Evolutionary conservation across 805 yeast species (phyloP).

Genomic region (Blastobotrys mokoenaii): DNA sequence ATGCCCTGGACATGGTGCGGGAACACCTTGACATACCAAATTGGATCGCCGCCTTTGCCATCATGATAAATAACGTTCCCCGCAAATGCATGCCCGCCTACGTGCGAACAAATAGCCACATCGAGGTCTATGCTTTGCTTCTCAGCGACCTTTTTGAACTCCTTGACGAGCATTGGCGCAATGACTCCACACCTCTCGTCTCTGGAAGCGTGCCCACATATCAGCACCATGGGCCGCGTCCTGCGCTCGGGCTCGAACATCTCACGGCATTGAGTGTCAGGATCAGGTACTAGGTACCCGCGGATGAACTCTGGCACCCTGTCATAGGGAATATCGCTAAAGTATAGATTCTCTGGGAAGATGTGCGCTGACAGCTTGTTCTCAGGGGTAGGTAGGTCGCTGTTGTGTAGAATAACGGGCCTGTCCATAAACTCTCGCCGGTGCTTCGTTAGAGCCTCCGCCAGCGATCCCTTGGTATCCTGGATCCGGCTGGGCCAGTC

Average conservation of each 20-base stretch:
- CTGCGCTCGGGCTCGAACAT: slow-evolving; percentile 30
- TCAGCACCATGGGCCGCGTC: slow-evolving; percentile 33
- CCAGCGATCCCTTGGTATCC: neutral
- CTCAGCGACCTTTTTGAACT: slow-evolving; percentile 38
- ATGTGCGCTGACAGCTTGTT: slow-evolving; percentile 31
- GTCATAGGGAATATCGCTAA: slow-evolving; percentile 15
- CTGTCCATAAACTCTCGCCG: neutral
- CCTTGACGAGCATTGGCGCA: slow-evolving; percentile 50
- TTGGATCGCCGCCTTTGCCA: slow-evolving; percentile 8
- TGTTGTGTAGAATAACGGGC: slow-evolving; percentile 5
- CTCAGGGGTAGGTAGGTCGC: slow-evolving; percentile 4
- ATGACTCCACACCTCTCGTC: slow-evolving; percentile 60
- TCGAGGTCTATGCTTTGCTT: slow-evolving; percentile 28
- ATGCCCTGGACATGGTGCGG: slow-evolving; percentile 63
- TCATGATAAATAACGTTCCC: slow-evolving; percentile 56
- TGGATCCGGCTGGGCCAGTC: slow-evolving; percentile 37
- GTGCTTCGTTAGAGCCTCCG: neutral
- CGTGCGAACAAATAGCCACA: slow-evolving; percentile 58
- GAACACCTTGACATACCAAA: slow-evolving; percentile 74
- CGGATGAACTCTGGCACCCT: slow-evolving; percentile 7
- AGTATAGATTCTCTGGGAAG: slow-evolving; percentile 44
- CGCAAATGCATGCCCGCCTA: slow-evolving; percentile 84
- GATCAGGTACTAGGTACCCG: too few species aligned
- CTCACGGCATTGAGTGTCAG: slow-evolving; percentile 1
- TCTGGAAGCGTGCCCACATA: slow-evolving; percentile 60